phyloP scores from a whole-genome alignment of 306 rosid species.

The Oemleria cerasiformis region DNA sequence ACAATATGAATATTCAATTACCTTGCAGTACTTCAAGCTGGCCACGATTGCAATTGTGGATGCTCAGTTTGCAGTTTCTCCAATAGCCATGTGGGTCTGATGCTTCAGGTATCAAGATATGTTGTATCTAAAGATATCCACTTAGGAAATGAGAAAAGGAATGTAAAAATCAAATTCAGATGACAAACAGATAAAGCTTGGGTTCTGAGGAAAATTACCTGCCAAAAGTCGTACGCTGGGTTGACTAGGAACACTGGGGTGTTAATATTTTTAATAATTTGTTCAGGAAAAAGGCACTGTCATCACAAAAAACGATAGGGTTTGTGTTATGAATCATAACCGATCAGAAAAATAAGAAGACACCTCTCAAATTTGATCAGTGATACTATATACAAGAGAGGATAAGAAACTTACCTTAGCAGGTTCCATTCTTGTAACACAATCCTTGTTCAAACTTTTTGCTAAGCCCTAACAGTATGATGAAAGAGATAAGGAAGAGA shows the following conservation, averaged over 20 bases:
- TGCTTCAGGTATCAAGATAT: constrained; percentile 75
- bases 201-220: constrained; percentile 46
- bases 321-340: not conserved
- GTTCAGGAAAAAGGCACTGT: constrained; percentile 87
- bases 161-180: constrained; percentile 3
- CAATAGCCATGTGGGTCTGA: constrained; percentile 65
- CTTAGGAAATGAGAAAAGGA: constrained; percentile 17
- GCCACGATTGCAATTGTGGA: constrained; percentile 49
- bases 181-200: constrained; percentile 24
- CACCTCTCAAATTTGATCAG: constrained; percentile 12
- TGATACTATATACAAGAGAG: constrained; percentile 12
- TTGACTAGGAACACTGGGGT: constrained; percentile 88
- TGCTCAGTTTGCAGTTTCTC: constrained; percentile 66
- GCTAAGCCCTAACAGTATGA: constrained; percentile 57
- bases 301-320: constrained; percentile 18
- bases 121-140: constrained; percentile 59
- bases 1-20: constrained; percentile 30
- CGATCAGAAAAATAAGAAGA: constrained; percentile 16
- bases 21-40: constrained; percentile 64
- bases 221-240: constrained; percentile 95
- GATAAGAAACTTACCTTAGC: constrained; percentile 51
- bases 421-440: constrained; percentile 61
- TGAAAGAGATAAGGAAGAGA: constrained; percentile 7
- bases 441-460: constrained; percentile 69
- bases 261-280: constrained; percentile 52